A percentile compares a stretch with the other conserved stretches of the same genome.
Evolutionary conservation across 805 yeast genomes (phyloP).

Genomic region (Babjeviella inositovora): DNA sequence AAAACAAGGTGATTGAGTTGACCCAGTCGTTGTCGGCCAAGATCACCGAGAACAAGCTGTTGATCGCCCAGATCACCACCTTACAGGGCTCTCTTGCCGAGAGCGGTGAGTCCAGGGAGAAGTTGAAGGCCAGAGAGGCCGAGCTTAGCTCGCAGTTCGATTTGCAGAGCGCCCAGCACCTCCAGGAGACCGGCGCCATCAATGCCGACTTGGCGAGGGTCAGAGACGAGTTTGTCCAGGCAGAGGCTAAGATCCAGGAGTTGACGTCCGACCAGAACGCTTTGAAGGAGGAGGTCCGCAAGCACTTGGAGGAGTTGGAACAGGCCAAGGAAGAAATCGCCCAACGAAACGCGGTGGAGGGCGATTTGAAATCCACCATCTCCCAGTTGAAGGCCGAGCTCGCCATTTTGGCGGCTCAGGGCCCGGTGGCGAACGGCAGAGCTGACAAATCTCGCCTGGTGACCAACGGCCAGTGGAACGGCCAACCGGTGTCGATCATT

Average conservation of each 20-base stretch:
- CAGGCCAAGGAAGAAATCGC: conserved; percentile 40
- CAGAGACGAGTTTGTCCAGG: conserved; percentile 37
- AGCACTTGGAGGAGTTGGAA: conserved; percentile 44
- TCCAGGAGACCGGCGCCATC: conserved; percentile 25
- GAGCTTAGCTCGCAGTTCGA: conserved; percentile 31
- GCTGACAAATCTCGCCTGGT: conserved; percentile 12
- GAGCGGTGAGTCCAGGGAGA: conserved; percentile 33
- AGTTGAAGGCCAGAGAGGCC: conserved; percentile 35
- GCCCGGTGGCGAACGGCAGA: conserved; percentile 11
- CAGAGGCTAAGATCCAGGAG: conserved; percentile 41
- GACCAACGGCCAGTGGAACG: conserved; percentile 10
- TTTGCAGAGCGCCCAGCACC: conserved; percentile 27
- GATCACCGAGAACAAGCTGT: conserved; percentile 66
- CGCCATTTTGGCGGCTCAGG: conserved; percentile 11
- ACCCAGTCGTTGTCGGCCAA: conserved; percentile 73
- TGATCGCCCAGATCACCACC: conserved; percentile 40
- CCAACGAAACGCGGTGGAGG: conserved; percentile 47
- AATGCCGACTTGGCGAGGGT: conserved; percentile 39
- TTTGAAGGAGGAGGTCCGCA: conserved; percentile 45
- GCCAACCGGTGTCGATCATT: conserved; percentile 41
- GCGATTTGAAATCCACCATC: conserved; percentile 48
- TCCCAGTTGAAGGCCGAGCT: conserved; percentile 20
- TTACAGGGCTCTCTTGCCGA: conserved; percentile 35
- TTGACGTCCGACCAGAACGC: conserved; percentile 44
- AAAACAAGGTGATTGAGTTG: conserved; percentile 93